A percentile compares a stretch with the other conserved stretches of the same genome.
These are phyloP conservation scores for Lentinula aciculospora DNA, from an alignment of 768 basidiomycete species.

Conservation along the genomic window DNA sequence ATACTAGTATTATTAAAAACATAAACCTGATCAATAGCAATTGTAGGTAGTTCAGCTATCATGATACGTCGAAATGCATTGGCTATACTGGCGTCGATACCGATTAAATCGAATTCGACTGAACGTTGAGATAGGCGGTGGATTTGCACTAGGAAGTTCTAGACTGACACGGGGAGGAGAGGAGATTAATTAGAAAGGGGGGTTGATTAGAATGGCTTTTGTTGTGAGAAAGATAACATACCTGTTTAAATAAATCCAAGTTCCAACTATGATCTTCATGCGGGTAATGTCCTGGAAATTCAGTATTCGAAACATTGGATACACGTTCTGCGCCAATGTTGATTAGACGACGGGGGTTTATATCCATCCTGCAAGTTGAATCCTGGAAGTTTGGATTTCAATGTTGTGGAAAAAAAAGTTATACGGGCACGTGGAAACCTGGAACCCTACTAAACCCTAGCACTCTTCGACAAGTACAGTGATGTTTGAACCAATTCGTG, in stretches of 20 bases:
- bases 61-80: slow-evolving; percentile 91
- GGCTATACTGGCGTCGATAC: slow-evolving; percentile 93
- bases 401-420: not conserved
- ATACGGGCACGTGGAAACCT: not conserved
- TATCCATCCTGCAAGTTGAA: not conserved
- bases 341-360: slow-evolving; percentile 49
- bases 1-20: slow-evolving; percentile 94
- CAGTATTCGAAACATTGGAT: slow-evolving; percentile 78
- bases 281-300: slow-evolving; percentile 87
- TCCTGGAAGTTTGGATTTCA: not conserved
- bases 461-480: too few species aligned
- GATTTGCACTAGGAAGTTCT: slow-evolving; percentile 73
- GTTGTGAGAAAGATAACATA: slow-evolving; percentile 23
- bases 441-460: too few species aligned
- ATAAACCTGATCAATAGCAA: slow-evolving; percentile 88
- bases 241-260: slow-evolving; percentile 67
- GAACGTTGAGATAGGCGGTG: slow-evolving; percentile 77
- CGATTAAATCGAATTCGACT: slow-evolving; percentile 92
- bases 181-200: not conserved
- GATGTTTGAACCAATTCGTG: slow-evolving; percentile 87
- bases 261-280: slow-evolving; percentile 85
- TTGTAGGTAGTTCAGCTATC: slow-evolving; percentile 92
- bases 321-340: slow-evolving; percentile 65
- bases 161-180: slow-evolving; percentile 19
- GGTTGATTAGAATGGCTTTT: not conserved